phyloP scores from a whole-genome alignment of 2,329 filamentous ascomycete species.

The Aspergillus fijiensis region DNA sequence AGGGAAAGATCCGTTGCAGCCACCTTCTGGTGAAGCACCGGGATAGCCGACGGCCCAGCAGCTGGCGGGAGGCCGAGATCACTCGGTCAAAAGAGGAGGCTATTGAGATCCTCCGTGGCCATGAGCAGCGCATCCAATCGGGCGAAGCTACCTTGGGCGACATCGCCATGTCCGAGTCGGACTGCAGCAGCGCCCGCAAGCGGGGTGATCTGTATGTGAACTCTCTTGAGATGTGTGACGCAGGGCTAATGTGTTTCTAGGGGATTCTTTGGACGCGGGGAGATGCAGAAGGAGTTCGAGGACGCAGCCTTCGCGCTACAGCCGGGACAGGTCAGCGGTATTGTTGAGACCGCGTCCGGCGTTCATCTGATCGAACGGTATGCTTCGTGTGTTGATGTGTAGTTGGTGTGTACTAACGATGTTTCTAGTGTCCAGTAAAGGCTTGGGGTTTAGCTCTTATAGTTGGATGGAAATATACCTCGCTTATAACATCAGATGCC shows the following conservation, averaged over 20 bases:
- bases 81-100: slow-evolving; percentile 87
- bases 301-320: slow-evolving; percentile 89
- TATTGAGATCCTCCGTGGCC: slow-evolving; percentile 68
- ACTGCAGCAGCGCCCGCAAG: slow-evolving; percentile 94
- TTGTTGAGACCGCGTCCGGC: slow-evolving; percentile 91
- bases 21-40: slow-evolving; percentile 93
- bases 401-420: background rate
- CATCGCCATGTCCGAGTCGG: slow-evolving; percentile 82
- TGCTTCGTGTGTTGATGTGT: slow-evolving; percentile 20
- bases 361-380: slow-evolving; percentile 95
- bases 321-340: slow-evolving; percentile 78
- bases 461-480: slow-evolving; percentile 11
- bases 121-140: slow-evolving; percentile 73
- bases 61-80: slow-evolving; percentile 89
- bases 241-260: slow-evolving; percentile 39
- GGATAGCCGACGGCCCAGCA: slow-evolving; percentile 82
- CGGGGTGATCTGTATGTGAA: slow-evolving; percentile 73
- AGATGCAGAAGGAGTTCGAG: slow-evolving; percentile 99
- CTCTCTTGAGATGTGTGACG: background rate
- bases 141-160: slow-evolving; percentile 72
- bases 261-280: slow-evolving; percentile 87
- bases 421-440: slow-evolving; percentile 26
- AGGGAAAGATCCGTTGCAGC: slow-evolving; percentile 87
- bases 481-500: slow-evolving; percentile 5
- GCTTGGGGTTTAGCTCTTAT: background rate